These are phyloP conservation scores for Prunus persica DNA, from an alignment of 306 rosid genomes.

Conservation along the genomic window Prunus_persica_NCBIv2 NC_034015.1:22161501-22162000, in stretches of 20 bases:
- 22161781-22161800: not conserved
- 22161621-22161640: constrained; percentile 41
- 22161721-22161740: not conserved
- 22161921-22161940: no score
- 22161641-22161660: constrained; percentile 54
- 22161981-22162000: no score
- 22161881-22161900: no score
- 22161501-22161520: not conserved
- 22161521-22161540: constrained; percentile 47
- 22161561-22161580: constrained; percentile 96
- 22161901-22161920: no score
- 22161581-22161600: constrained; percentile 72
- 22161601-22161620: constrained; percentile 53
- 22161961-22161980: no score
- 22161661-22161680: not conserved
- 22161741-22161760: not conserved
- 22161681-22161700: not conserved
- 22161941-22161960: no score
- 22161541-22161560: constrained; percentile 81
- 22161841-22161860: no score
- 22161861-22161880: no score
- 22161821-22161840: not conserved
- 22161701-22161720: not conserved
- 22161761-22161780: not conserved
- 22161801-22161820: not conserved